These are phyloP conservation scores for Coniferiporia weirii DNA, from an alignment of 1,284 basidiomycete species.

Conservation along the genomic window DNA sequence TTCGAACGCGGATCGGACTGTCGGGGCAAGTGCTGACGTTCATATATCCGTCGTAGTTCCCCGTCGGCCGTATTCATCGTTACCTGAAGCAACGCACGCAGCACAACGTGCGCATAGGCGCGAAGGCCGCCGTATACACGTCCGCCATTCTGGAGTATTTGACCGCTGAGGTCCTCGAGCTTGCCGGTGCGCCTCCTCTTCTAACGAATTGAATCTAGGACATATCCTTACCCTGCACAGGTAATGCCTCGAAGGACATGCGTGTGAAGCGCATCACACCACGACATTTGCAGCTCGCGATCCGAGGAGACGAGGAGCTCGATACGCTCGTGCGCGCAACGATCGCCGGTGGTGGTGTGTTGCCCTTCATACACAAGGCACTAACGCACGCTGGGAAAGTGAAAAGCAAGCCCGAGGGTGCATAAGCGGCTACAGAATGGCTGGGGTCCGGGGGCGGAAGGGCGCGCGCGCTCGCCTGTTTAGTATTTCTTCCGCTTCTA, in stretches of 20 bases:
- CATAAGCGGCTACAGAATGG: background rate
- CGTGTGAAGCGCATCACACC: slow-evolving; percentile 96
- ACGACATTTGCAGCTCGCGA: slow-evolving; percentile 83
- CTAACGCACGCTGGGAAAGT: slow-evolving; percentile 16
- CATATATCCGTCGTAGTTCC: slow-evolving; percentile 3
- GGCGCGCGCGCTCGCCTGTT: background rate
- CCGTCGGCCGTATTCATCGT: slow-evolving; percentile 81
- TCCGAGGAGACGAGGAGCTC: slow-evolving; percentile 82
- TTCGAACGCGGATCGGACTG: background rate
- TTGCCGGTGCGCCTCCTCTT: slow-evolving; percentile 59
- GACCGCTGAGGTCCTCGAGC: slow-evolving; percentile 85
- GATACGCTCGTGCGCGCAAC: slow-evolving; percentile 62
- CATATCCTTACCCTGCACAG: slow-evolving; percentile 34
- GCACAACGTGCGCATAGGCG: slow-evolving; percentile 89
- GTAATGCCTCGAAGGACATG: slow-evolving; percentile 95
- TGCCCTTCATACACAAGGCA: slow-evolving; percentile 95
- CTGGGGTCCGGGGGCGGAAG: background rate
- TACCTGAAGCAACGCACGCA: slow-evolving; percentile 92
- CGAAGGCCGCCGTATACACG: slow-evolving; percentile 91
- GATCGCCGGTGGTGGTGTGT: slow-evolving; percentile 75
- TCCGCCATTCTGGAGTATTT: slow-evolving; percentile 88
- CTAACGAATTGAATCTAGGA: background rate
- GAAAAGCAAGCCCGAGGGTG: background rate
- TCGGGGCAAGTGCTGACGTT: slow-evolving; percentile 63
- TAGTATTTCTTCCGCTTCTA: background rate